These are phyloP conservation scores for Sporothrix curviconia DNA, from an alignment of 2,329 filamentous ascomycete genomes.

Conservation along the genomic window DNA sequence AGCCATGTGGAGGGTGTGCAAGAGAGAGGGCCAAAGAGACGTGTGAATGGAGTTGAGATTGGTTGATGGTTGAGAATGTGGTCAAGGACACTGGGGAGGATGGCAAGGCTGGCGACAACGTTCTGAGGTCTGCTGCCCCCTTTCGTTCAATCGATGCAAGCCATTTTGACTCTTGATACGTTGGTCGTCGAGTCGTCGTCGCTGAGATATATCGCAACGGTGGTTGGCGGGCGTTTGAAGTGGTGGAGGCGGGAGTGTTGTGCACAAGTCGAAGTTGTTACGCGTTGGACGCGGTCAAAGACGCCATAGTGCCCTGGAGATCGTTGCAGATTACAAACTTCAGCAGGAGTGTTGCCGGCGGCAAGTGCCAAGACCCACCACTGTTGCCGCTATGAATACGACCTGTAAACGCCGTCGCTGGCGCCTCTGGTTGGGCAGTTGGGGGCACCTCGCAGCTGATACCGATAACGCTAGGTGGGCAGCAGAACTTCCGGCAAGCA, in stretches of 20 bases:
- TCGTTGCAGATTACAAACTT: too few relatives aligned
- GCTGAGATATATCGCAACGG: not conserved
- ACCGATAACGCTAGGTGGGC: not conserved
- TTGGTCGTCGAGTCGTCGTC: not conserved
- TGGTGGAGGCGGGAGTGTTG: not conserved
- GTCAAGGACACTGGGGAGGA: too few relatives aligned
- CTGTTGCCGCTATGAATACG: not conserved
- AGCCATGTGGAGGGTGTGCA: not conserved
- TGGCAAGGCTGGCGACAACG: too few relatives aligned
- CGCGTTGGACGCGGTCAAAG: too few relatives aligned
- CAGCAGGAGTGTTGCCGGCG: constrained; percentile 2
- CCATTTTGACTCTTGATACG: too few relatives aligned
- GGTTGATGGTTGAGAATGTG: too few relatives aligned
- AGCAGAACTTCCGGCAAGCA: not conserved
- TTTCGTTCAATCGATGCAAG: not conserved
- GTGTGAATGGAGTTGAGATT: not conserved
- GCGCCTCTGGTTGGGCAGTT: too few relatives aligned
- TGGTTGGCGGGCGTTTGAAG: not conserved
- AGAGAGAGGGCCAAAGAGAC: not conserved
- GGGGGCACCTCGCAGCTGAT: too few relatives aligned
- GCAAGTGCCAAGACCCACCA: not conserved
- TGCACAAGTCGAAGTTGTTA: too few relatives aligned
- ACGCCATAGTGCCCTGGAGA: too few relatives aligned
- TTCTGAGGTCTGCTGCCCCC: not conserved
- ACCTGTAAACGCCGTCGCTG: too few relatives aligned